Base-by-base conservation (phyloP, 805 yeast genomes). In the Starmerella floris region DNA sequence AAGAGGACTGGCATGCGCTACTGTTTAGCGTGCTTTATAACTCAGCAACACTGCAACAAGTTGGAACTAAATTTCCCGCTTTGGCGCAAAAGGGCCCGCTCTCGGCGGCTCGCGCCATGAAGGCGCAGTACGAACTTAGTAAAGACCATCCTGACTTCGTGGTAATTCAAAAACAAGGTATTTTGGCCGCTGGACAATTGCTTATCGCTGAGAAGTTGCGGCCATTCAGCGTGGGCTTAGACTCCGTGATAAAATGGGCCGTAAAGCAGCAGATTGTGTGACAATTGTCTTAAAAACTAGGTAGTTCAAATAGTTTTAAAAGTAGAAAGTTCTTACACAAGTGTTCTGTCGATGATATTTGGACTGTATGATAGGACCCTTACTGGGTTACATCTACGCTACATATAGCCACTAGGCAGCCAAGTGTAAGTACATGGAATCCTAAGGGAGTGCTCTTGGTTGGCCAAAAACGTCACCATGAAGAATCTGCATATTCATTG, bases 1-100 rank as follows among this genome's bases (percentile, higher is more conserved):
- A 51, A 13, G 55, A 55, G 21, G 53, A 55, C 23, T 56, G 61
- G 50, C 48, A 52, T 41, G 60, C 56, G 30, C 46, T 65, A 30
- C 49, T 63, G 35, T 57, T 58, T 47, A 54, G 51, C 42, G 40
- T 61, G 1, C 49, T 62, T 9, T 56, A 52, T 19, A 46, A 51
- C 6, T 45, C 57, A 13, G 55, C 51, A 23, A 47, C 57, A 15
- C 30, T 64, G 15, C 34, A 25, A 1, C 47, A 52, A 13, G 37
- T 61, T 3, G 40, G 48, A 3, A 19, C 16, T 10, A 33, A 39
- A 1, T 48, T 48, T 22, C 57, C 55, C 20, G 34, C 30, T 11
- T 37, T 54, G 32, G 35, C 40, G 17, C 31, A 38, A n/a, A 23
- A 45, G 3, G 45, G 56, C 13, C 33, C 58, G 4, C 23, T 50